phyloP scores from a whole-genome alignment of 768 basidiomycete species.

The Lenzites betulinus region DNA sequence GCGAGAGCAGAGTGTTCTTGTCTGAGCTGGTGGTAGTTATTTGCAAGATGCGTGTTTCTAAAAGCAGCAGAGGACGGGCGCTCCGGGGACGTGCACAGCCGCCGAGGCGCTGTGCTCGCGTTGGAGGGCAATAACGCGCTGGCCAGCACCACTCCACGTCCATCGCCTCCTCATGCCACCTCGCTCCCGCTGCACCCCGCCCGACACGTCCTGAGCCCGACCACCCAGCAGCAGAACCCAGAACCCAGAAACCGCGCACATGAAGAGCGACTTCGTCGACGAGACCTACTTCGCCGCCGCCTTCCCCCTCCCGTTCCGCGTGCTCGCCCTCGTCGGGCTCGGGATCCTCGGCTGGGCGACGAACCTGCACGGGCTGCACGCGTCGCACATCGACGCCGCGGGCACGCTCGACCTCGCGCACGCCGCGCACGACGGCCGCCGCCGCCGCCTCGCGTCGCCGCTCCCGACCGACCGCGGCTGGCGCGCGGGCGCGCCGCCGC shows the following conservation, averaged over 20 bases:
- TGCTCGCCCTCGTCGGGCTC: slow-evolving; percentile 73
- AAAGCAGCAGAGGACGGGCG: not conserved
- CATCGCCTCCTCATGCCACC: slow-evolving; percentile 8
- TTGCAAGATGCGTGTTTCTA: too few species aligned
- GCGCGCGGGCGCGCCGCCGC: slow-evolving; percentile 45
- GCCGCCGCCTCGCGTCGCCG: slow-evolving; percentile 25
- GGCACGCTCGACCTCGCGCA: slow-evolving; percentile 62
- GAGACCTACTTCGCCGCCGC: slow-evolving; percentile 52
- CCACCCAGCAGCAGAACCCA: too few species aligned
- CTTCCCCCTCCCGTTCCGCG: slow-evolving; percentile 93
- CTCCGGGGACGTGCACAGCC: not conserved
- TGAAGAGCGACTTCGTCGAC: slow-evolving; percentile 36
- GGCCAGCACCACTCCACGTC: slow-evolving; percentile 4
- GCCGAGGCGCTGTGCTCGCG: not conserved
- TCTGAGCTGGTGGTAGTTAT: too few species aligned
- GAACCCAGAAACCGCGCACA: slow-evolving; percentile 16
- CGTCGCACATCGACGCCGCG: slow-evolving; percentile 72
- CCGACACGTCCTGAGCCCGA: slow-evolving; percentile 7
- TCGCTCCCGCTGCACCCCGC: not conserved
- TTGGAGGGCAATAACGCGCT: slow-evolving; percentile 2
- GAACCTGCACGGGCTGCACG: slow-evolving; percentile 83
- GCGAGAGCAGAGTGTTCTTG: too few species aligned
- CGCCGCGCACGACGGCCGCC: slow-evolving; percentile 9
- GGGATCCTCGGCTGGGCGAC: slow-evolving; percentile 91
- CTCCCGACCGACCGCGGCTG: slow-evolving; percentile 34